Conservation (phyloP, 306 rosid species). For the Quercus robur region DNA sequence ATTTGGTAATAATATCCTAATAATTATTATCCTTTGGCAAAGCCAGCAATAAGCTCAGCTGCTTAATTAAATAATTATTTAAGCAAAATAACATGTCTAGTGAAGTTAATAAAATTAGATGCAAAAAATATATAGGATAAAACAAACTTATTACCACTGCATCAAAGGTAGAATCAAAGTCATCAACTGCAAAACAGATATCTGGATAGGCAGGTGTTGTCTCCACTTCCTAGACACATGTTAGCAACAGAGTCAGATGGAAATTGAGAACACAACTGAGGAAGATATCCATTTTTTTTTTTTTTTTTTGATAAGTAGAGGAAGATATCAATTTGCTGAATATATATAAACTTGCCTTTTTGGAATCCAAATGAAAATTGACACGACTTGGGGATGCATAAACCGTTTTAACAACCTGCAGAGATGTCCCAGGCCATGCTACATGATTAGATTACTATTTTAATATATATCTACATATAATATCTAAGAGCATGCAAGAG, state of each 20-base stretch:
- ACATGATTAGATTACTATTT: slow-evolving; percentile 13
- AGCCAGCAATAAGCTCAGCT: not conserved
- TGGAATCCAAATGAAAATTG: slow-evolving; percentile 86
- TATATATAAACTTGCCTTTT: slow-evolving; percentile 55
- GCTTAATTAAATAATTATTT: slow-evolving; percentile 15
- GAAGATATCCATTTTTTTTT: not conserved
- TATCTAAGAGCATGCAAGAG: slow-evolving; percentile 7
- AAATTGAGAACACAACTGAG: slow-evolving; percentile 15
- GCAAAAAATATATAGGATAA: slow-evolving; percentile 5
- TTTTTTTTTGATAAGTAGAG: too few relatives aligned
- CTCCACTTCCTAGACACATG: slow-evolving; percentile 79
- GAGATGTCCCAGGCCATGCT: slow-evolving; percentile 16
- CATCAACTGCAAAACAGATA: slow-evolving; percentile 93
- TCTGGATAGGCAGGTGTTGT: slow-evolving; percentile 99
- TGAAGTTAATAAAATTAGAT: slow-evolving; percentile 5
- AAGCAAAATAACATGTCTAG: slow-evolving; percentile 1
- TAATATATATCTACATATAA: not conserved
- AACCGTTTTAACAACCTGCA: slow-evolving; percentile 92
- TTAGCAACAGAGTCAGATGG: slow-evolving; percentile 24
- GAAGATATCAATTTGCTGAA: slow-evolving; percentile 7
- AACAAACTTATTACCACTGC: slow-evolving; percentile 73
- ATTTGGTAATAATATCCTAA: not conserved
- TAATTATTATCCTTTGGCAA: slow-evolving; percentile 1
- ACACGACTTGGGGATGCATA: slow-evolving; percentile 98
- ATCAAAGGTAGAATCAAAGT: slow-evolving; percentile 98